Conservation (phyloP, 2,329 filamentous ascomycete species). For the Aspergillus arachidicola region DNA sequence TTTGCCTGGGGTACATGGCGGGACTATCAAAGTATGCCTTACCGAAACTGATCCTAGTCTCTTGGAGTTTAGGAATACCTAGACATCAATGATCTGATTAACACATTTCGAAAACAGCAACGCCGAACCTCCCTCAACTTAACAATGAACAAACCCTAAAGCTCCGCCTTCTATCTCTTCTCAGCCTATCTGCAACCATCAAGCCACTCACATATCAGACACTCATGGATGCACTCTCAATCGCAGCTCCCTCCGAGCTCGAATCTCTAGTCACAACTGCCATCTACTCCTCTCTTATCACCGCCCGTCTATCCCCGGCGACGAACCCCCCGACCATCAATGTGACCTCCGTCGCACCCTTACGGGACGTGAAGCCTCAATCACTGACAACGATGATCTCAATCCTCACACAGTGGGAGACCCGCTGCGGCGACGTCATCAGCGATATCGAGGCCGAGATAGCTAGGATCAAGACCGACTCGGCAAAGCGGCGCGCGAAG, state of each 20-base stretch:
- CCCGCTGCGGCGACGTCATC: conserved; percentile 75
- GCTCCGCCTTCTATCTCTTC: conserved; percentile 85
- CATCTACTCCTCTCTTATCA: conserved; percentile 82
- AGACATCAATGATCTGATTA: not conserved
- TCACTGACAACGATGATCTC: conserved; percentile 69
- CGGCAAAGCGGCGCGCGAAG: conserved; percentile 56
- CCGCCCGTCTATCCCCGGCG: conserved; percentile 85
- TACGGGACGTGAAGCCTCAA: conserved; percentile 80
- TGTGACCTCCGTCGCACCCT: conserved; percentile 77
- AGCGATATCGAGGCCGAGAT: conserved; percentile 76
- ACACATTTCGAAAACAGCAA: conserved; percentile 36
- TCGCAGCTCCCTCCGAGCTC: conserved; percentile 69
- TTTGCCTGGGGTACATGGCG: conserved; percentile 92
- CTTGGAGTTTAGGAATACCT: not conserved
- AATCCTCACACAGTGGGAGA: conserved; percentile 73
- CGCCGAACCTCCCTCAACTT: conserved; percentile 68
- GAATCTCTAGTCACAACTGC: conserved; percentile 85
- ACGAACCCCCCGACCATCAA: conserved; percentile 73
- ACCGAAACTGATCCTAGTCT: not conserved
- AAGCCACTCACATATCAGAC: conserved; percentile 71
- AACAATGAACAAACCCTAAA: conserved; percentile 75
- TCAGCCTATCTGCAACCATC: conserved; percentile 73
- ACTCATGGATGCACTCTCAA: conserved; percentile 67
- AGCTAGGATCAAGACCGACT: conserved; percentile 62
- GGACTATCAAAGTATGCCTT: conserved; percentile 67